phyloP scores from a whole-genome alignment of 441 rosid species.

The Caryocar brasiliense region DNA sequence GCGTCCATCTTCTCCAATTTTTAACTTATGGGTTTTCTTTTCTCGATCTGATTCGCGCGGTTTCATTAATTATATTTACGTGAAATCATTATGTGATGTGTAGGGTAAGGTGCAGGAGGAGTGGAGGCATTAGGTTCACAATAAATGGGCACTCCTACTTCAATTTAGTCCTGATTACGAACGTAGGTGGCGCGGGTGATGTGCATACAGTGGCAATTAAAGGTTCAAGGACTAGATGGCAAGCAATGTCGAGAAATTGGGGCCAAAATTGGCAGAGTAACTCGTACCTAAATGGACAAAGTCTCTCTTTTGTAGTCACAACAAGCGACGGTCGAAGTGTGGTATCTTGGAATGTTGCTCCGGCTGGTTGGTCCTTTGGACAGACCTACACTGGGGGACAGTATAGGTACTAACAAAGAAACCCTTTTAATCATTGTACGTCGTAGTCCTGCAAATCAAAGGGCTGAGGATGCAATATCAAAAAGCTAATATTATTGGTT shows the following conservation, averaged over 20 bases:
- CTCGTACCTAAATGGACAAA: conserved; percentile 41
- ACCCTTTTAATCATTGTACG: too few species aligned
- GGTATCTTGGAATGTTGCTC: conserved; percentile 31
- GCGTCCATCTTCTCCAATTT: too few species aligned
- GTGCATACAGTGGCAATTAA: conserved; percentile 39
- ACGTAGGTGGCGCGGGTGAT: conserved; percentile 66
- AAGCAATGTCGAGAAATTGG: conserved; percentile 60
- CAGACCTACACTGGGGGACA: conserved; percentile 46
- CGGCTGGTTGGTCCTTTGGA: conserved; percentile 47
- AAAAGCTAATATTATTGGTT: too few species aligned
- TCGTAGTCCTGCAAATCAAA: too few species aligned
- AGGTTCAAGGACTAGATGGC: conserved; percentile 54
- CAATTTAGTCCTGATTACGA: conserved; percentile 52
- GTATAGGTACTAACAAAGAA: too few species aligned
- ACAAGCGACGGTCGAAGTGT: conserved; percentile 45
- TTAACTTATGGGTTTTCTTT: too few species aligned
- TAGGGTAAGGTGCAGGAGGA: conserved; percentile 49
- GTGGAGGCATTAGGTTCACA: conserved; percentile 53
- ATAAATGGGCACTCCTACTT: conserved; percentile 65
- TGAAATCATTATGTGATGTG: neutral
- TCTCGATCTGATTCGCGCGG: too few species aligned
- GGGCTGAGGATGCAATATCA: too few species aligned
- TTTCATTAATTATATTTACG: too few species aligned
- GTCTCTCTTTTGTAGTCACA: conserved; percentile 49
- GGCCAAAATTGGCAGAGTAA: conserved; percentile 78